These are phyloP conservation scores for Gossypium longicalyx DNA, from an alignment of 345 rosid genomes.

Conservation along the genomic window DNA sequence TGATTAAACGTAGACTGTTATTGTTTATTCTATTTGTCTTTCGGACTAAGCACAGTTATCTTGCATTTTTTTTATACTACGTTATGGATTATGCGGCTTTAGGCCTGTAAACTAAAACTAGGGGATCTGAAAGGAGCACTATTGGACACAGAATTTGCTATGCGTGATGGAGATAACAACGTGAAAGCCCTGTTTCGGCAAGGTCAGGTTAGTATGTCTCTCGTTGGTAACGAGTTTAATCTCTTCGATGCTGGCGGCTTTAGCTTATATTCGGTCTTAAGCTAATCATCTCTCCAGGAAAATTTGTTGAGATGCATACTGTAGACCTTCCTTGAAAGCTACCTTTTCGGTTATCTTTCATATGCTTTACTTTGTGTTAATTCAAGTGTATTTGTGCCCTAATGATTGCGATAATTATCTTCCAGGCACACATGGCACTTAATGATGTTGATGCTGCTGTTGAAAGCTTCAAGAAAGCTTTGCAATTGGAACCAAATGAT, in stretches of 20 bases:
- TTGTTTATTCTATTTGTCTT: not conserved
- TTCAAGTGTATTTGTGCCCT: not conserved
- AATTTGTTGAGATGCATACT: not conserved
- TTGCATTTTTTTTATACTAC: not conserved
- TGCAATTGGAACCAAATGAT: conserved; percentile 84
- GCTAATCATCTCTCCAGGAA: not conserved
- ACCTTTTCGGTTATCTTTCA: not conserved
- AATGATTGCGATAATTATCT: not conserved
- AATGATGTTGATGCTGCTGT: conserved; percentile 82
- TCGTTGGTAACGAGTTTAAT: conserved; percentile 7
- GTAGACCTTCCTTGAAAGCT: not conserved
- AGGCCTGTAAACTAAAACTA: conserved; percentile 86
- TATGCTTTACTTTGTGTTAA: conserved; percentile 1
- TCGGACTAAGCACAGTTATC: not conserved
- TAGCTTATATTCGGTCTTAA: not conserved
- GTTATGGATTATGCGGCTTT: conserved; percentile 6
- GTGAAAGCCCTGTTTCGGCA: conserved; percentile 91
- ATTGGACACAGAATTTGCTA: conserved; percentile 79
- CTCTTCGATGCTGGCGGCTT: not conserved
- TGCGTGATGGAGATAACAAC: conserved; percentile 80
- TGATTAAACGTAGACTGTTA: not conserved
- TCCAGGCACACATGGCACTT: conserved; percentile 87
- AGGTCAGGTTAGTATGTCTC: conserved; percentile 68
- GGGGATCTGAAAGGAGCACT: conserved; percentile 93
- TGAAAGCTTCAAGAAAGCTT: conserved; percentile 86